Base-by-base conservation (phyloP, 352 stramenopile species). In the Thalassiosira hispida region DNA sequence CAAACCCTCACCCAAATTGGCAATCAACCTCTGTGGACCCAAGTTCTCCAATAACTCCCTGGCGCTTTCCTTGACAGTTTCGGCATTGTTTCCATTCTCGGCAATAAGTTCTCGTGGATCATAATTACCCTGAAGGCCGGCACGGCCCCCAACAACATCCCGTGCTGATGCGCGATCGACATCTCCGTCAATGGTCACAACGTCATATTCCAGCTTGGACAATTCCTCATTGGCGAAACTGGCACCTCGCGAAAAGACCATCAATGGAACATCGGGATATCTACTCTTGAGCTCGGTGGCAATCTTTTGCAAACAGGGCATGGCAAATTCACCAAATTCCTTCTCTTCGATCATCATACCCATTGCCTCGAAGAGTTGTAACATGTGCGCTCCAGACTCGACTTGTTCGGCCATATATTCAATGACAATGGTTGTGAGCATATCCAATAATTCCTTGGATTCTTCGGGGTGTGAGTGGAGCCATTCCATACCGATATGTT, bases 301-400 rank as follows among this genome's bases (percentile, higher is more conserved):
- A 65, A 96, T 93, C 47, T 84, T 80, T 62, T 87, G 47, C n/a
- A 96, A 70, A 75, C 87, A 92, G 44, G 97, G 96, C 80, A 98
- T 95, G 44, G 95, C 95, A 87, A 97, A 98, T 65, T 97, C 95
- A 68, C 96, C 93, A 81, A 98, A 99, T 78, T 98, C 93, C 42
- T 94, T 92, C 78, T 97, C 95, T 38, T 90, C 84, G 72, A 92
- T 98, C 87, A 97, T 97, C 71, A 97, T 97, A 33, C 96, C 97
- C 79, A 98, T 98, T 31, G 90, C 97, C 84, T 99, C 97, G 81
- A 99, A 99, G 8, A 99, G 91, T 86, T 98, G 96, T 7, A 98
- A 84, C 56, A 96, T 96, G 77, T 98, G 95, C 2, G 96, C 96
- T 51, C 97, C 97, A 8, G 95, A 95, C 56, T 96, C 93, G 47